phyloP scores from a whole-genome alignment of 805 yeast species.

The Candida montana region DNA sequence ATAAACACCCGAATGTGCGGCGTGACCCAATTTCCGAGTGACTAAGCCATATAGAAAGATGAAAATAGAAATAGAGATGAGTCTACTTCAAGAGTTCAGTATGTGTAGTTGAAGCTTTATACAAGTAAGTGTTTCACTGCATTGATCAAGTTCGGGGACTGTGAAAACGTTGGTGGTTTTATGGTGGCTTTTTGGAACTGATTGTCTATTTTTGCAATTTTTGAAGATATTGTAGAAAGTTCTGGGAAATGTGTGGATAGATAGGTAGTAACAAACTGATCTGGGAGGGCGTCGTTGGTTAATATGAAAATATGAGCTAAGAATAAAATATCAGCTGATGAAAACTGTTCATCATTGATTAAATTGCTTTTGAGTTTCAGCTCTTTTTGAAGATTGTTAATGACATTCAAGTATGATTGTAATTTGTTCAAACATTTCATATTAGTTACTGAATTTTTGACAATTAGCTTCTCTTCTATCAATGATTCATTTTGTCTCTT shows the following conservation, averaged over 20 bases:
- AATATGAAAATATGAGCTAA: slow-evolving; percentile 32
- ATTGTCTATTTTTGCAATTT: slow-evolving; percentile 9
- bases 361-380: slow-evolving; percentile 4
- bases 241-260: slow-evolving; percentile 25
- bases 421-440: slow-evolving; percentile 22
- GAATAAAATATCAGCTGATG: slow-evolving; percentile 33
- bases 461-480: slow-evolving; percentile 25
- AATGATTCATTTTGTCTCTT: slow-evolving; percentile 58
- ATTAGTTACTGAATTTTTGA: slow-evolving; percentile 24
- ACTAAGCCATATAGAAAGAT: background rate
- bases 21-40: background rate
- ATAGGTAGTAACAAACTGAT: slow-evolving; percentile 31
- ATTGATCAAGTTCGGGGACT: slow-evolving; percentile 22
- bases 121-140: slow-evolving; percentile 10
- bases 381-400: slow-evolving; percentile 15
- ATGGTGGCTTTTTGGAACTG: slow-evolving; percentile 10
- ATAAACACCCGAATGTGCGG: slow-evolving; percentile 9
- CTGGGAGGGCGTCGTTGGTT: slow-evolving; percentile 32
- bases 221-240: slow-evolving; percentile 11
- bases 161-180: slow-evolving; percentile 18
- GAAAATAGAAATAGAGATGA: no score
- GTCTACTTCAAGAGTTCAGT: no score
- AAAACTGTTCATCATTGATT: slow-evolving; percentile 6
- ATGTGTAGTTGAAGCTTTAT: no score
- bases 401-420: slow-evolving; percentile 8